Percentiles rank a stretch among this genome's conserved stretches.
These are phyloP conservation scores for Trichoderma sp. DNA, from an alignment of 2,329 filamentous ascomycete genomes.

Conservation along the genomic window DNA sequence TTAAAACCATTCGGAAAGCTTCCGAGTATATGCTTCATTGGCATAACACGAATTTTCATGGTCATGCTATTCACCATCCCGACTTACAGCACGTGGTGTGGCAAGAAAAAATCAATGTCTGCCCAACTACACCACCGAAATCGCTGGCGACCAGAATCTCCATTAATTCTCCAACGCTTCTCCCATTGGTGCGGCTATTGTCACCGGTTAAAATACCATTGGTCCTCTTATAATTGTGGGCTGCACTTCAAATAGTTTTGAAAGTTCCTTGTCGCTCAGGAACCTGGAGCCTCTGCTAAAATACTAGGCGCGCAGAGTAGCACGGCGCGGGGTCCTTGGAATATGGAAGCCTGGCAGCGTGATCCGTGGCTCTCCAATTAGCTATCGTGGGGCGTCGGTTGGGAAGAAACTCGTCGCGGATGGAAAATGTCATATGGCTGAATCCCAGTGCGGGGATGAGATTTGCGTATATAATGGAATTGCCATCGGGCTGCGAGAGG, in stretches of 20 bases:
- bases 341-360: background rate
- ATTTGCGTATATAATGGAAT: background rate
- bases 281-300: slow-evolving; percentile 11
- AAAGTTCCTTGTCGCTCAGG: background rate
- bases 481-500: background rate
- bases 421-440: slow-evolving; percentile 16
- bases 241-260: background rate
- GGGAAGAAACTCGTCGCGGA: slow-evolving; percentile 15
- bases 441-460: slow-evolving; percentile 18
- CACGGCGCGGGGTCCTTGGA: slow-evolving; percentile 1
- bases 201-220: slow-evolving; percentile 12
- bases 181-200: slow-evolving; percentile 20
- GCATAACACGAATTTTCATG: background rate
- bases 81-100: background rate
- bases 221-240: slow-evolving; percentile 16
- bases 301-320: slow-evolving; percentile 7
- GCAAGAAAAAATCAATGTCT: background rate
- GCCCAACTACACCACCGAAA: background rate
- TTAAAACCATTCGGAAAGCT: background rate
- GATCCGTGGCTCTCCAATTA: slow-evolving; percentile 4
- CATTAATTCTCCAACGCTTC: background rate
- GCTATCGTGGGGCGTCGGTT: slow-evolving; percentile 13
- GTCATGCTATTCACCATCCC: background rate
- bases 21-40: background rate
- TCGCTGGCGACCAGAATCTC: background rate